These are phyloP conservation scores for Taphrina deformans DNA, from an alignment of 1,139 yeast species.

Conservation along the genomic window DNA sequence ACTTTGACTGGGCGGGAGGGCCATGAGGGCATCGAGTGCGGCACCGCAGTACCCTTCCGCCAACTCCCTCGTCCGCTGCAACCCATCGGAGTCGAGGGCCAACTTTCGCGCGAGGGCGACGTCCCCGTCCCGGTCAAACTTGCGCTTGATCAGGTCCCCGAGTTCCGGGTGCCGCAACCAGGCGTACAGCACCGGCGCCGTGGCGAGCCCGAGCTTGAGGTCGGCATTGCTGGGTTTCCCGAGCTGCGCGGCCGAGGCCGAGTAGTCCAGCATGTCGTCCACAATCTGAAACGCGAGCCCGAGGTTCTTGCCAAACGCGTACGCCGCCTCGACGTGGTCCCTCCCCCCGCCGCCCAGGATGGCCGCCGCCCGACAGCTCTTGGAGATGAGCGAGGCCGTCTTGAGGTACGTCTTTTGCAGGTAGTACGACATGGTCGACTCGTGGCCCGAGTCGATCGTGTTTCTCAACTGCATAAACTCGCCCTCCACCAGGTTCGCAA, in stretches of 20 bases:
- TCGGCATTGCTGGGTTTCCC: conserved; percentile 94
- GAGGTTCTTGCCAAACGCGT: conserved; percentile 85
- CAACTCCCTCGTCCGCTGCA: conserved; percentile 69
- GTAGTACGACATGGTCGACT: conserved; percentile 83
- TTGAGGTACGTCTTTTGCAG: conserved; percentile 91
- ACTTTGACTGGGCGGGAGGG: conserved; percentile 83
- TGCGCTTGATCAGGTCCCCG: conserved; percentile 79
- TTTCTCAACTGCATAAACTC: conserved; percentile 97
- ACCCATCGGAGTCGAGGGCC: conserved; percentile 71
- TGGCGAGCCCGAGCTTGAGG: conserved; percentile 86
- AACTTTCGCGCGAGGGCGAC: conserved; percentile 74
- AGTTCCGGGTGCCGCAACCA: conserved; percentile 86
- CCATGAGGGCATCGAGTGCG: conserved; percentile 67
- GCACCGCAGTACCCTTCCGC: conserved; percentile 75
- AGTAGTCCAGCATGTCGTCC: conserved; percentile 93
- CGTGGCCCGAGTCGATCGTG: conserved; percentile 58
- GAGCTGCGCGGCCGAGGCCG: conserved; percentile 73
- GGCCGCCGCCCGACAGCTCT: conserved; percentile 90
- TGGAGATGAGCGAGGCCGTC: conserved; percentile 94
- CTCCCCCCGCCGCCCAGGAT: conserved; percentile 83
- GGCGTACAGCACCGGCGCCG: conserved; percentile 94
- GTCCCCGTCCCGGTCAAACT: conserved; percentile 79
- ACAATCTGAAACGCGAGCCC: conserved; percentile 96
- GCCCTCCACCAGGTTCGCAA: conserved; percentile 96
- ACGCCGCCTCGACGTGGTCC: conserved; percentile 74